These are phyloP conservation scores for Elongisporangium senticosum DNA, from an alignment of 352 stramenopile genomes.

Conservation along the genomic window DNA sequence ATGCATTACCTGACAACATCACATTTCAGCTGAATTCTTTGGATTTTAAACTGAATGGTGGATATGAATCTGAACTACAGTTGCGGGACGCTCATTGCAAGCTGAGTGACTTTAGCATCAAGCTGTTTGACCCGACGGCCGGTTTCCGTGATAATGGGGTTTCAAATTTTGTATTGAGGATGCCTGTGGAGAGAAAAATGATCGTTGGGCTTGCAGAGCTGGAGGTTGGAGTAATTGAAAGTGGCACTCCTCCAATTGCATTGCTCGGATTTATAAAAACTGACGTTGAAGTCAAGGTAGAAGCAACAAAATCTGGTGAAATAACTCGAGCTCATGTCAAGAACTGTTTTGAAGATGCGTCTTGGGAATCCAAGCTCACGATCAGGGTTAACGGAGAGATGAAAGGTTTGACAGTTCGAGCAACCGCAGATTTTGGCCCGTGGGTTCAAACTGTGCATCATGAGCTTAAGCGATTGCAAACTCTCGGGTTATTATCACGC, in stretches of 20 bases:
- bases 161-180: too few species aligned
- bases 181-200: too few species aligned
- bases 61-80: too few species aligned
- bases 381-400: constrained; percentile 8
- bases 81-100: too few species aligned
- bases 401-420: constrained; percentile 1
- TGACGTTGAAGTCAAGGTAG: constrained; percentile 10
- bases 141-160: too few species aligned
- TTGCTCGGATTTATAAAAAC: constrained; percentile 6
- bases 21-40: too few species aligned
- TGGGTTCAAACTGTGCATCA: constrained; percentile 15
- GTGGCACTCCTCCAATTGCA: constrained; percentile 1
- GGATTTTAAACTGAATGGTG: too few species aligned
- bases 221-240: background rate
- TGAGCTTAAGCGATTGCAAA: constrained; percentile 2
- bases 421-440: constrained; percentile 1
- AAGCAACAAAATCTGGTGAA: background rate
- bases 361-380: background rate
- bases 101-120: too few species aligned
- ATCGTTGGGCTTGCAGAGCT: background rate
- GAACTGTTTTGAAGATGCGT: background rate
- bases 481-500: background rate
- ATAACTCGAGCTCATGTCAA: background rate
- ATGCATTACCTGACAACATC: too few species aligned
- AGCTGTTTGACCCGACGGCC: too few species aligned